Conservation (phyloP, 345 rosid genomes). For the Streptanthus diversifolius region DNA sequence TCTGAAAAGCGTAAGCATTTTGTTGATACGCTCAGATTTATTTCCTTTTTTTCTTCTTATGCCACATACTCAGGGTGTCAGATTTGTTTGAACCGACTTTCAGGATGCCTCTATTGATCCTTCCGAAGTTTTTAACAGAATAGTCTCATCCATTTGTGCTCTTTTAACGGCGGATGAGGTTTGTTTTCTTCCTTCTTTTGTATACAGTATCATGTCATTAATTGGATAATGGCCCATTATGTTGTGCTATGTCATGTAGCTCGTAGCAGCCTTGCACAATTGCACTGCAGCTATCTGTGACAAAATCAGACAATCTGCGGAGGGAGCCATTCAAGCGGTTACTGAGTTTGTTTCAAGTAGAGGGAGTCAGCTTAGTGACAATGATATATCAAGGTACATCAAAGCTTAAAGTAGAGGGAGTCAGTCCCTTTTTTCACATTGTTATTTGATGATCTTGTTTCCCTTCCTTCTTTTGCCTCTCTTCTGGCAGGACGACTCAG, state of each 20-base stretch:
- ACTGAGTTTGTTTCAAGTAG: constrained; percentile 76
- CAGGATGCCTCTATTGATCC: constrained; percentile 99
- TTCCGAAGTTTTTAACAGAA: constrained; percentile 93
- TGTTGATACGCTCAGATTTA: constrained; percentile 18
- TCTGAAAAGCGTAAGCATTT: constrained; percentile 64
- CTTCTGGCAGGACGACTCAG: constrained; percentile 72
- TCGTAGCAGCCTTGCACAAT: constrained; percentile 68
- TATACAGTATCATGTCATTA: constrained; percentile 17
- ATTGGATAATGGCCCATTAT: constrained; percentile 3
- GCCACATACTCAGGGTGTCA: constrained; percentile 17
- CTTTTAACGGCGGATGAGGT: constrained; percentile 83
- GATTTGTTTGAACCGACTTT: constrained; percentile 5
- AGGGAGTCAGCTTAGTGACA: constrained; percentile 72
- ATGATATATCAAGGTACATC: constrained; percentile 67
- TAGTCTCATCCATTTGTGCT: constrained; percentile 71
- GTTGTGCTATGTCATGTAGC: constrained; percentile 56
- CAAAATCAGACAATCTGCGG: constrained; percentile 82
- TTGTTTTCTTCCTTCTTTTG: constrained; percentile 26
- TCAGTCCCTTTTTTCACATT: not conserved
- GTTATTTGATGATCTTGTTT: constrained; percentile 12
- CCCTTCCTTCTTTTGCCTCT: constrained; percentile 11
- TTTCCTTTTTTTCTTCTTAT: constrained; percentile 4
- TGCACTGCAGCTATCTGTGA: constrained; percentile 83
- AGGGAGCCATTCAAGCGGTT: constrained; percentile 94
- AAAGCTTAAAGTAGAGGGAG: constrained; percentile 8